phyloP scores from a whole-genome alignment of 108 stramenopile genomes.

The Aurantiochytrium sp. region DNA sequence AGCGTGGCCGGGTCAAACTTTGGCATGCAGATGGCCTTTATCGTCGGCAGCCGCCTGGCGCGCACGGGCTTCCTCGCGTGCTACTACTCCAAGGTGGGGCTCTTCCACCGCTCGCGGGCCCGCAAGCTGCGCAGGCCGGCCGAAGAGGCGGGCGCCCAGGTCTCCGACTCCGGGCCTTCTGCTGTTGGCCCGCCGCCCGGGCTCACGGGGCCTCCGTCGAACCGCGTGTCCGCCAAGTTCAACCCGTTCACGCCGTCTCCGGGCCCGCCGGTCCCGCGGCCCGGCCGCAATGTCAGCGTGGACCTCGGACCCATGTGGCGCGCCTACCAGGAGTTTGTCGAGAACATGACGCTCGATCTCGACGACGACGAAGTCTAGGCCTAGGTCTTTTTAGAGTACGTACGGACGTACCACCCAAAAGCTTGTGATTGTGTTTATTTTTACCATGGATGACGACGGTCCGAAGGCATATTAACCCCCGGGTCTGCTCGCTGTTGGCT shows the following conservation, averaged over 20 bases:
- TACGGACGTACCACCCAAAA: too few relatives aligned
- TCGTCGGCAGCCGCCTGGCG: neutral
- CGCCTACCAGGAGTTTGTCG: neutral
- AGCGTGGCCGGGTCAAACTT: neutral
- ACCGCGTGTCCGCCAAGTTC: neutral
- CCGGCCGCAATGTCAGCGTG: neutral
- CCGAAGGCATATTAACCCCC: too few relatives aligned
- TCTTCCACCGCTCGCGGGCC: conserved; percentile 12
- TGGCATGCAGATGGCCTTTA: neutral
- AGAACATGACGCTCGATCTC: neutral
- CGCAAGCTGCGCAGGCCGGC: neutral
- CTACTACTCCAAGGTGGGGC: neutral
- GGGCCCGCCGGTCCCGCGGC: neutral
- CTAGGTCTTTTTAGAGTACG: too few relatives aligned
- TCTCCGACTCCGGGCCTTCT: neutral
- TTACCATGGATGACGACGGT: too few relatives aligned
- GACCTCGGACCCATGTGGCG: conserved; percentile 12
- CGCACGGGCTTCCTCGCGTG: neutral
- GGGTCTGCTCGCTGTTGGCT: too few relatives aligned
- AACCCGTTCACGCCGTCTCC: neutral
- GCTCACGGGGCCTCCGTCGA: neutral
- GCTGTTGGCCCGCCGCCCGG: neutral
- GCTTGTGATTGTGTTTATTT: too few relatives aligned
- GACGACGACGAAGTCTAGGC: neutral
- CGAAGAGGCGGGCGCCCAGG: neutral